These are phyloP conservation scores for Davidsoniella neocaledoniae DNA, from an alignment of 2,329 filamentous ascomycete species.

Conservation along the genomic window DNA sequence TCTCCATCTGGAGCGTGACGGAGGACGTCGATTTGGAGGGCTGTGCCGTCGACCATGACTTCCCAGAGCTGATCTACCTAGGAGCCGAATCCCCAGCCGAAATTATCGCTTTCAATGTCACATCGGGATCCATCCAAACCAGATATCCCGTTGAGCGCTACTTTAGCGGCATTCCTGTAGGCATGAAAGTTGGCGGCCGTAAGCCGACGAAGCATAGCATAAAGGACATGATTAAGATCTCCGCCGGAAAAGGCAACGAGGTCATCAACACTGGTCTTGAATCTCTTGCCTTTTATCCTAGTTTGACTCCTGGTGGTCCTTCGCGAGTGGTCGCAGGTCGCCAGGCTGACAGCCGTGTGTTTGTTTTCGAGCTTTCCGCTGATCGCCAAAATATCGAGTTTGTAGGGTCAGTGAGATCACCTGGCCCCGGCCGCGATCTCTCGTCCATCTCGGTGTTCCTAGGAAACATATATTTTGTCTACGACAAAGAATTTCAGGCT, in stretches of 20 bases:
- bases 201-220: slow-evolving; percentile 10
- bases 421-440: slow-evolving; percentile 10
- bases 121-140: slow-evolving; percentile 6
- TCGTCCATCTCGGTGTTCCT: slow-evolving; percentile 10
- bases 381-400: slow-evolving; percentile 4
- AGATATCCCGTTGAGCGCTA: neutral
- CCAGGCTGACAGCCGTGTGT: slow-evolving; percentile 8
- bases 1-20: slow-evolving; percentile 10
- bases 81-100: slow-evolving; percentile 7
- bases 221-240: neutral
- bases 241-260: neutral
- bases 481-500: slow-evolving; percentile 8
- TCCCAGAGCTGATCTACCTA: slow-evolving; percentile 10
- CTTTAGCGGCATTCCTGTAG: neutral
- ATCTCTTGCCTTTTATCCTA: slow-evolving; percentile 9
- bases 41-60: slow-evolving; percentile 10
- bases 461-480: slow-evolving; percentile 10
- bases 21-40: slow-evolving; percentile 6
- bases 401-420: slow-evolving; percentile 8
- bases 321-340: slow-evolving; percentile 7
- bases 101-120: slow-evolving; percentile 10
- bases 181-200: neutral
- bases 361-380: slow-evolving; percentile 8
- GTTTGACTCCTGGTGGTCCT: neutral
- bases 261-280: slow-evolving; percentile 4